Base-by-base conservation (phyloP, 2,329 filamentous ascomycete genomes). In the Arachnomyces sp. region DNA sequence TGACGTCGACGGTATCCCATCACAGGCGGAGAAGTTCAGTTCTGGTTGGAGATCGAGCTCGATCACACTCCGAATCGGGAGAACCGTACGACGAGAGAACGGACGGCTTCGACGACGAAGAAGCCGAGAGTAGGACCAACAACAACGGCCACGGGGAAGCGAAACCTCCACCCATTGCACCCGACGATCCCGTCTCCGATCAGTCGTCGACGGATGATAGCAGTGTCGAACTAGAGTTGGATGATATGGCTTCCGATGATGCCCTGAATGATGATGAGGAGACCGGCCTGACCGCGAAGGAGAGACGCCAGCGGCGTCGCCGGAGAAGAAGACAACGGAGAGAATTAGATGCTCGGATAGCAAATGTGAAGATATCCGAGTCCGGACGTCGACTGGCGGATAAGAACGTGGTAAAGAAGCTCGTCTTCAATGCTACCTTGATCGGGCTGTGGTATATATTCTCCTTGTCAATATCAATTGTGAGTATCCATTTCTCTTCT, bases 401-500 rank as follows among this genome's bases (percentile, higher is more conserved):
- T 65, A 75, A 80, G 59, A 80, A 74, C 53, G 77, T 96, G 30
- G 47, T 86, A 36, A 81, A 71, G 59, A 80, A 73, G 42, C 68
- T 89, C 40, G 59, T 82, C 42, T 68, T 89, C 56, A 95, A 96
- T 61, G 75, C 73, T n/a, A 55, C 75, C n/a, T 68, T 98, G 49
- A 95, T 96, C 49, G 74, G 77, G 16, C 65, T 93, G 48, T 98
- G 92, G 90, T 92, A 86, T 59, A 68, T 88, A 30, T 96, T 96
- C 65, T 95, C 89, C 13, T 76, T 96, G 49, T 87, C 86, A 36
- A 95, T 95, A 60, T 94, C 88, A 46, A 75, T 95, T 53, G 85
- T 90, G 74, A 69, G 83, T 71, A n/a, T n/a, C n/a, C 31, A 31
- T 38, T 31, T 14, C 44, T 38, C 28, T 7, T 21, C 15, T 14